Percentiles rank a stretch among this genome's conserved stretches.
Conservation (phyloP, 352 stramenopile genomes). For the Phytophthora agathidicida region DNA sequence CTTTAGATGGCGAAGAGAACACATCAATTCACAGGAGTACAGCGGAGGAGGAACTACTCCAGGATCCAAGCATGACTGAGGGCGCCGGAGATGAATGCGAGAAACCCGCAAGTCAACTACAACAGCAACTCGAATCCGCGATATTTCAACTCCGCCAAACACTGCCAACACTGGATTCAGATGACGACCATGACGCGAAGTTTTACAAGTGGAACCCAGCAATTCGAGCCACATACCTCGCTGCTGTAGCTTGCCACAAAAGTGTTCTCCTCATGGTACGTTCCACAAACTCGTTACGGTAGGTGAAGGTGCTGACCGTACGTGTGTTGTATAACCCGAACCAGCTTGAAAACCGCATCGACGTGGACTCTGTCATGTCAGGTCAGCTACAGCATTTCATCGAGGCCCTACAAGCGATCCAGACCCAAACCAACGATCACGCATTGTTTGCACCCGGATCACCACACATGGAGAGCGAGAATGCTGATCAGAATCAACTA, state of each 20-base stretch:
- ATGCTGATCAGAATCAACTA: not conserved
- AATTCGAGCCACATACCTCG: conserved; percentile 46
- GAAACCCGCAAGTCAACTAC: conserved; percentile 21
- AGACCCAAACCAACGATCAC: conserved; percentile 4
- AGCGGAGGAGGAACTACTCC: not conserved
- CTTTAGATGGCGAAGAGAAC: not conserved
- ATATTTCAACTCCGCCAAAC: conserved; percentile 27
- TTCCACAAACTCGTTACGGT: not conserved
- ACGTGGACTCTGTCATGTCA: conserved; percentile 31
- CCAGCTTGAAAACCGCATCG: conserved; percentile 37
- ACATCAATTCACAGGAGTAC: not conserved
- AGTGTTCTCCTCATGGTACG: conserved; percentile 44
- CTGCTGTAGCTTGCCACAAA: conserved; percentile 44
- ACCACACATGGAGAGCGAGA: not conserved
- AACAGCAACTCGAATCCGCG: conserved; percentile 29
- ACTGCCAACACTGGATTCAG: conserved; percentile 26
- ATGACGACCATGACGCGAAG: not conserved
- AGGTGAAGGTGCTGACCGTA: too few species aligned
- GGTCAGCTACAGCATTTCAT: conserved; percentile 45
- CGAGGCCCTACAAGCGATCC: conserved; percentile 31
- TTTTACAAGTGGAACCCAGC: conserved; percentile 16
- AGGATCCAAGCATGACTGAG: not conserved
- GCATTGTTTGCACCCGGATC: not conserved
- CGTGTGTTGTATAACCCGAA: too few species aligned
- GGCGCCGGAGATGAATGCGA: conserved; percentile 19